Evolutionary conservation across 2,329 filamentous ascomycete genomes (phyloP).

Genomic region (Cryphonectria carpinicola): DNA sequence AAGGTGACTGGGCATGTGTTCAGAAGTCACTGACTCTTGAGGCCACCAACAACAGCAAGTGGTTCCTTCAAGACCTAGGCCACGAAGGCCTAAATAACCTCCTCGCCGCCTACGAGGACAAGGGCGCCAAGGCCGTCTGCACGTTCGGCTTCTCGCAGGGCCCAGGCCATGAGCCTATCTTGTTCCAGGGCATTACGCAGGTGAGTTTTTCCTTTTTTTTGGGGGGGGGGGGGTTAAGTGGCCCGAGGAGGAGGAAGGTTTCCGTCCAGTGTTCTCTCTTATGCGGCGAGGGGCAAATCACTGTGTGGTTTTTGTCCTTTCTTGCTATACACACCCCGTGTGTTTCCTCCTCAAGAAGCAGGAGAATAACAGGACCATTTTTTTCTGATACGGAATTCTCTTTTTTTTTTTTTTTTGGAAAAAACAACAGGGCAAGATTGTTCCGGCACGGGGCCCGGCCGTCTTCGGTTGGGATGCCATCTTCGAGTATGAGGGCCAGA

Average conservation of each 20-base stretch:
- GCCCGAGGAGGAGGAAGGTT: not conserved
- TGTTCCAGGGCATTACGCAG: slow-evolving; percentile 90
- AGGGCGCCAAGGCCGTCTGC: slow-evolving; percentile 89
- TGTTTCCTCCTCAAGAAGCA: not conserved
- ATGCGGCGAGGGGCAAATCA: too few relatives aligned
- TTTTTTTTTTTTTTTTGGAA: too few relatives aligned
- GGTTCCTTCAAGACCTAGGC: slow-evolving; percentile 85
- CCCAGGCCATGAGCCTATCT: slow-evolving; percentile 78
- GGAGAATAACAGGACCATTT: not conserved
- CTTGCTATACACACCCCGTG: too few relatives aligned
- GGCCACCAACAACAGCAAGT: slow-evolving; percentile 69
- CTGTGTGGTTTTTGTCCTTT: too few relatives aligned
- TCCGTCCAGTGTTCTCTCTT: too few relatives aligned
- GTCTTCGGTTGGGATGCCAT: slow-evolving; percentile 95
- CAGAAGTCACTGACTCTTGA: not conserved
- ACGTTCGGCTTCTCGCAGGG: slow-evolving; percentile 93
- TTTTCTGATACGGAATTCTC: not conserved
- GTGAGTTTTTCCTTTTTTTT: slow-evolving; percentile 50
- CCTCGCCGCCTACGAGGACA: slow-evolving; percentile 85
- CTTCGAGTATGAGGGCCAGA: slow-evolving; percentile 91
- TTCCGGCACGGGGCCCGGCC: slow-evolving; percentile 77
- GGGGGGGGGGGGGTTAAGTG: too few relatives aligned
- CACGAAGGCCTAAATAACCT: slow-evolving; percentile 88
- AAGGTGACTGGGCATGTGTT: too few relatives aligned
- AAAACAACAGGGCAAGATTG: slow-evolving; percentile 69